Conservation (phyloP, 352 stramenopile species). For the Phytophthora syringae region DNA sequence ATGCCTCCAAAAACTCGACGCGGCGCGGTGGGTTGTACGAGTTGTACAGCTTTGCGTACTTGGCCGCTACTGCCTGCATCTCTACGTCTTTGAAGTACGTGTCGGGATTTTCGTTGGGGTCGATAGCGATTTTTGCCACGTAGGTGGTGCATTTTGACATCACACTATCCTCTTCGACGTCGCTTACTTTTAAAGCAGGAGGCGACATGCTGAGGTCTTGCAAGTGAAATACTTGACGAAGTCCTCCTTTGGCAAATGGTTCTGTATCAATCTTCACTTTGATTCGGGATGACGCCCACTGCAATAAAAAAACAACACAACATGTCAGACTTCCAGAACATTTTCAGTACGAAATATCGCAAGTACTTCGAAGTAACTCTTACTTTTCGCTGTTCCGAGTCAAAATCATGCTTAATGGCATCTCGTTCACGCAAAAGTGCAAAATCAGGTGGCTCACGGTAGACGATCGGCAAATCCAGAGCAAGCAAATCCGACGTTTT, state of each 20-base stretch:
- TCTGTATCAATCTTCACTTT: slow-evolving; percentile 78
- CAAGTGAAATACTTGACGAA: slow-evolving; percentile 76
- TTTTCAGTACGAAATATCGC: background rate
- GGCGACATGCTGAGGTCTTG: slow-evolving; percentile 62
- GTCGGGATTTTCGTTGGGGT: slow-evolving; percentile 78
- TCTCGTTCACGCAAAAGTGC: slow-evolving; percentile 59
- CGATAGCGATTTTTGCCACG: slow-evolving; percentile 84
- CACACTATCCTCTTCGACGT: slow-evolving; percentile 29
- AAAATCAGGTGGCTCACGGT: slow-evolving; percentile 73
- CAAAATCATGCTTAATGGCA: slow-evolving; percentile 84
- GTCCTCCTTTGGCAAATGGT: slow-evolving; percentile 64
- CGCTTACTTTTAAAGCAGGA: slow-evolving; percentile 16
- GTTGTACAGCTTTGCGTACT: slow-evolving; percentile 85
- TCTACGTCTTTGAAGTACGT: slow-evolving; percentile 89
- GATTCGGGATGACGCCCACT: slow-evolving; percentile 77
- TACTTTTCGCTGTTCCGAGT: slow-evolving; percentile 73
- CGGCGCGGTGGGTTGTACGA: slow-evolving; percentile 79
- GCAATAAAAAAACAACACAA: background rate
- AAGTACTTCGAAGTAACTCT: background rate
- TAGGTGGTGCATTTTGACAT: slow-evolving; percentile 52
- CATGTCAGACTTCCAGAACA: background rate
- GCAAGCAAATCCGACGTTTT: slow-evolving; percentile 67
- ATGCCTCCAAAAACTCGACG: slow-evolving; percentile 80
- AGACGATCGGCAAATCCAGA: slow-evolving; percentile 60
- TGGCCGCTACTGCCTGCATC: slow-evolving; percentile 83